Evolutionary conservation across 2,329 filamentous ascomycete species (phyloP).

Genomic region (Bipolaris bicolor): DNA sequence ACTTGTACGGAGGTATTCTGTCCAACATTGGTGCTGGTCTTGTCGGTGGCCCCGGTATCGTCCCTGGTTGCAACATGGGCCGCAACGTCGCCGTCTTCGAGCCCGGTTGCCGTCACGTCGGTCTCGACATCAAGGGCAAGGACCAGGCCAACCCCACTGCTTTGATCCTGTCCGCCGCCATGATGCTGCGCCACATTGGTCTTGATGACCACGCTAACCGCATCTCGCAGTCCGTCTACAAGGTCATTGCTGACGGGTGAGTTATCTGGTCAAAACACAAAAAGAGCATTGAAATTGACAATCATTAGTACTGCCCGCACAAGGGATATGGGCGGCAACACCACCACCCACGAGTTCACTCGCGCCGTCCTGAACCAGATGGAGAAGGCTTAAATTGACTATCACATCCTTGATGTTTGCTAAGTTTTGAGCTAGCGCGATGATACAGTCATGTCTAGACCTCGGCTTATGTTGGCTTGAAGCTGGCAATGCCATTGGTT

Average conservation of each 20-base stretch:
- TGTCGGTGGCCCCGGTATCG: conserved; percentile 94
- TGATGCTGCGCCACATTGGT: conserved; percentile 96
- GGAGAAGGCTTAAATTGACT: conserved; percentile 62
- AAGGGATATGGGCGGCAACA: conserved; percentile 91
- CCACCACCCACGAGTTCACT: conserved; percentile 94
- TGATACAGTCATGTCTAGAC: conserved; percentile 14
- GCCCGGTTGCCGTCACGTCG: conserved; percentile 98
- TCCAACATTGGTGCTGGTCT: conserved; percentile 99
- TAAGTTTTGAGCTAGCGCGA: conserved; percentile 24
- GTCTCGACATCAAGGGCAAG: conserved; percentile 99
- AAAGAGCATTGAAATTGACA: conserved; percentile 36
- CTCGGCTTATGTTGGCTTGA: conserved; percentile 13
- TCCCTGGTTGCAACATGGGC: conserved; percentile 99
- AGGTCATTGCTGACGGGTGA: conserved; percentile 88
- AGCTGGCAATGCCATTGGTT: conserved; percentile 5
- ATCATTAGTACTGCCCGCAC: conserved; percentile 78
- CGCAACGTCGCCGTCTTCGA: conserved; percentile 98
- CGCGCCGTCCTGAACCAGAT: conserved; percentile 93
- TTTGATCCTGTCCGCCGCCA: conserved; percentile 90
- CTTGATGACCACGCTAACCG: conserved; percentile 98
- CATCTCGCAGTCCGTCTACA: conserved; percentile 86
- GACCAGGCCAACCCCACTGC: conserved; percentile 98
- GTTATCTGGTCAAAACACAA: conserved; percentile 34
- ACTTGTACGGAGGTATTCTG: conserved; percentile 97
- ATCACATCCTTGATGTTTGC: conserved; percentile 18